Base-by-base conservation (phyloP, 1,284 basidiomycete species). In the Vanrija humicola region DNA sequence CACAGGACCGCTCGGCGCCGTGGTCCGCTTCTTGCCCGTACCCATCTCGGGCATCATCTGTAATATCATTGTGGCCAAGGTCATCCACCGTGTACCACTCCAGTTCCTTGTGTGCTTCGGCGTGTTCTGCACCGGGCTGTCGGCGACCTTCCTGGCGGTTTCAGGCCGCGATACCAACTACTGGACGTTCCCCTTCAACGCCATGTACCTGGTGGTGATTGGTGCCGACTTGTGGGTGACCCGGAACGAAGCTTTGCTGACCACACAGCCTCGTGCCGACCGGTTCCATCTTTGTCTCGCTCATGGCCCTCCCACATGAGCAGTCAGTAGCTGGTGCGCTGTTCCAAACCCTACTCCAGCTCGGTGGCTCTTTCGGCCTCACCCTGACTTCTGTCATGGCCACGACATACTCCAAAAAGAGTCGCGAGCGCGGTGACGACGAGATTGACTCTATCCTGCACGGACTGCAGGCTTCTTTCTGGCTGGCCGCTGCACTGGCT, bases 21-120 rank as follows among this genome's bases (percentile, higher is more conserved):
- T 89, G 67, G 67, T 89, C 28, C 83, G 87, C 10, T 77, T 89
- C 55, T 63, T 90, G 3, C 90, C 90, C 0, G 88, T 88, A 83
- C 82, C 83, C 38, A 72, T 88, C 28, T 81, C 80, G 14, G 88
- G 88, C 14, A 62, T 84, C 18, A 43, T 83, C 6, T 86, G 84
- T 64, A 88, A 87, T 19, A 23, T 62, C 14, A n/a, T 59, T 65
- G 61, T 85, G 28, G 51, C 55, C 3, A 44, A 48, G 26, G 38
- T 64, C 15, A 49, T 52, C 6, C 52, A 53, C 38, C 19, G 26
- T 6, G 18, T 61, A 21, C 46, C 58, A 3, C 45, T 28, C 18
- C 56, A 55, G 55, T n/a, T 53, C 26, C 48, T 63, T 29, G 70
- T 87, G 54, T 82, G 89, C 18, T 84, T 83, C 0, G 61, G 84